These are phyloP conservation scores for Chlamydomonas sphaeroides DNA, from an alignment of 139 green algal species.

Conservation along the genomic window DNA sequence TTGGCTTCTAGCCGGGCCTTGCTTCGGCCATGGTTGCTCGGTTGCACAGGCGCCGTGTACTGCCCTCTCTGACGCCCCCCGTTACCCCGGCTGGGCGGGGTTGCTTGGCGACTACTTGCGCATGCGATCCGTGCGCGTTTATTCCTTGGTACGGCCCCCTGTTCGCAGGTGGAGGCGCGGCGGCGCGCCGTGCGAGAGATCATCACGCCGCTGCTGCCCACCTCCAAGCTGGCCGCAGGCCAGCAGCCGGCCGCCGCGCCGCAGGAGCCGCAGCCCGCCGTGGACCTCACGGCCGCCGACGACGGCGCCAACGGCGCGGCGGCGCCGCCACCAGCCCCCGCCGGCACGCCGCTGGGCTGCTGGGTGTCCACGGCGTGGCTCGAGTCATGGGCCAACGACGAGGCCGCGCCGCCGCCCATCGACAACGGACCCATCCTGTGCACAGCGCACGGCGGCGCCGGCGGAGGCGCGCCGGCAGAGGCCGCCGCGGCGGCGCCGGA, in stretches of 20 bases:
- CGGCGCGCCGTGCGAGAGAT: slow-evolving; percentile 20
- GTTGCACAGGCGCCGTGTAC: too few species aligned
- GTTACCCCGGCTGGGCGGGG: too few species aligned
- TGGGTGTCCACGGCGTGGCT: slow-evolving; percentile 52
- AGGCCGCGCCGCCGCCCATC: slow-evolving; percentile 40
- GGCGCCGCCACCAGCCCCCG: background rate
- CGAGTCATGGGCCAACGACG: slow-evolving; percentile 49
- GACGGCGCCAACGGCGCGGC: background rate
- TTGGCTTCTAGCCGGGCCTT: too few species aligned
- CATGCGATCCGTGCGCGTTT: too few species aligned
- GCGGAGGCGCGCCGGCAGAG: background rate
- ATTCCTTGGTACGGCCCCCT: too few species aligned
- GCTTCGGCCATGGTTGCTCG: too few species aligned
- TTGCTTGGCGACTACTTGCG: too few species aligned
- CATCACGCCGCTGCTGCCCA: background rate
- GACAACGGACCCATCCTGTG: slow-evolving; percentile 70
- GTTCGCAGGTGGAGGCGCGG: slow-evolving; percentile 40
- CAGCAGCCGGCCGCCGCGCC: background rate
- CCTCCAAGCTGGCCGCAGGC: background rate
- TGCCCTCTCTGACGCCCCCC: too few species aligned
- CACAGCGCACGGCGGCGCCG: slow-evolving; percentile 37
- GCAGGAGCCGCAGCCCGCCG: background rate
- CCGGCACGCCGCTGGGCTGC: background rate
- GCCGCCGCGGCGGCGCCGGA: background rate
- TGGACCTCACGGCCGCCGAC: background rate